Conservation (phyloP, 805 yeast species). For the Spathaspora passalidarum region DNA sequence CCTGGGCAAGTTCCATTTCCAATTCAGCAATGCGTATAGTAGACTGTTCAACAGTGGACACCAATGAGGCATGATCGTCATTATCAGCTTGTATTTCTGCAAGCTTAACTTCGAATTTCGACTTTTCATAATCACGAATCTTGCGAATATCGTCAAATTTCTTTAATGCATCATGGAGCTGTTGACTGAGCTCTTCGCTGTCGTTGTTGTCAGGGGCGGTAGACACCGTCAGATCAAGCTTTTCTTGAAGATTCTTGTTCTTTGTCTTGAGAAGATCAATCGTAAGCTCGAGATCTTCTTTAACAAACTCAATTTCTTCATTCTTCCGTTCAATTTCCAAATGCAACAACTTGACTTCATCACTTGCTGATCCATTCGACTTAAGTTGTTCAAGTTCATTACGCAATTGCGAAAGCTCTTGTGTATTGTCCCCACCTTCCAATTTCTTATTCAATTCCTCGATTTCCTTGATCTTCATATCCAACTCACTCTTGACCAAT, state of each 20-base stretch:
- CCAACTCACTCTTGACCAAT: neutral
- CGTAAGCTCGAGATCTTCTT: neutral
- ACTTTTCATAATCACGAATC: neutral
- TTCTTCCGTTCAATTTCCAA: neutral
- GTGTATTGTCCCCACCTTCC: neutral
- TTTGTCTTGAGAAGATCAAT: neutral
- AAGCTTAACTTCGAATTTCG: neutral
- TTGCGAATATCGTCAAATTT: neutral
- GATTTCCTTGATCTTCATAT: neutral
- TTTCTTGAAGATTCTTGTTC: neutral
- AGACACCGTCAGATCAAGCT: neutral
- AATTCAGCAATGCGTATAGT: conserved; percentile 3
- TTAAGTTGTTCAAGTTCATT: neutral
- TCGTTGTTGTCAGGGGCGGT: neutral
- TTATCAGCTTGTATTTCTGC: neutral
- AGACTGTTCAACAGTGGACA: neutral
- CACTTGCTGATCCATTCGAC: neutral
- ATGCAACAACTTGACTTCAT: neutral
- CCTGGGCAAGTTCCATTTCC: neutral
- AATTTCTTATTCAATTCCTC: conserved; percentile 1
- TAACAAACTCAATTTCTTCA: neutral
- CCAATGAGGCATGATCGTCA: neutral
- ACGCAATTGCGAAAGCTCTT: neutral
- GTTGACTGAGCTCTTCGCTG: neutral
- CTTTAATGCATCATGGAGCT: conserved; percentile 1